Percentiles rank a stretch among this genome's conserved stretches.
These are phyloP conservation scores for Xylaria digitata DNA, from an alignment of 2,329 filamentous ascomycete genomes.

Conservation along the genomic window DNA sequence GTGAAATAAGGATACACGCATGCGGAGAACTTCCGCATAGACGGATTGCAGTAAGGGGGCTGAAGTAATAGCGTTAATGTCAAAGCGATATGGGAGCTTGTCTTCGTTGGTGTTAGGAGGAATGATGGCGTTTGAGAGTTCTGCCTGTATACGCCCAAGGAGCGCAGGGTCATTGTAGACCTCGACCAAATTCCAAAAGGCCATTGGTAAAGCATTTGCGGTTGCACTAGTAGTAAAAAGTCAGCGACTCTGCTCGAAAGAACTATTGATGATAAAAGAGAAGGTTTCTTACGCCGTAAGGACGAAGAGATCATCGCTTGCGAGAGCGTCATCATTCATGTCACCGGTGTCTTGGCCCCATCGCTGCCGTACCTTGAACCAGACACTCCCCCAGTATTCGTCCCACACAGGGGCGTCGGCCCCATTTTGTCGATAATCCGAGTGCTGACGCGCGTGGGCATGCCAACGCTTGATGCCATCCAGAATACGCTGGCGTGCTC, in stretches of 20 bases:
- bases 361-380: conserved; percentile 29
- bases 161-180: conserved; percentile 32
- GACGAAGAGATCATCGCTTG: conserved; percentile 34
- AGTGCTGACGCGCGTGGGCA: conserved; percentile 24
- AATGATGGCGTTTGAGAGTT: conserved; percentile 20
- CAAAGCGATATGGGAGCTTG: conserved; percentile 27
- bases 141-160: conserved; percentile 18
- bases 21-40: conserved; percentile 39
- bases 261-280: not conserved
- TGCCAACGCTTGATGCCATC: conserved; percentile 34
- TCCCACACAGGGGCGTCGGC: conserved; percentile 36
- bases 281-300: conserved; percentile 34
- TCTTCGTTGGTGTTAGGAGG: not conserved
- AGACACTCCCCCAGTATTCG: conserved; percentile 31
- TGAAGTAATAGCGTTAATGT: conserved; percentile 13
- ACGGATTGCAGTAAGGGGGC: conserved; percentile 35
- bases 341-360: conserved; percentile 30
- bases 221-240: conserved; percentile 19
- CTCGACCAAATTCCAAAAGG: conserved; percentile 37
- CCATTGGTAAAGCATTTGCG: conserved; percentile 25
- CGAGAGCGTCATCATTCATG: conserved; percentile 29
- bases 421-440: conserved; percentile 13
- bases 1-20: conserved; percentile 31
- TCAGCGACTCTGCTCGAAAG: not conserved
- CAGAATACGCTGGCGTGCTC: conserved; percentile 28